Evolutionary conservation across 805 yeast genomes (phyloP).

Genomic region (Candida manassasensis): DNA sequence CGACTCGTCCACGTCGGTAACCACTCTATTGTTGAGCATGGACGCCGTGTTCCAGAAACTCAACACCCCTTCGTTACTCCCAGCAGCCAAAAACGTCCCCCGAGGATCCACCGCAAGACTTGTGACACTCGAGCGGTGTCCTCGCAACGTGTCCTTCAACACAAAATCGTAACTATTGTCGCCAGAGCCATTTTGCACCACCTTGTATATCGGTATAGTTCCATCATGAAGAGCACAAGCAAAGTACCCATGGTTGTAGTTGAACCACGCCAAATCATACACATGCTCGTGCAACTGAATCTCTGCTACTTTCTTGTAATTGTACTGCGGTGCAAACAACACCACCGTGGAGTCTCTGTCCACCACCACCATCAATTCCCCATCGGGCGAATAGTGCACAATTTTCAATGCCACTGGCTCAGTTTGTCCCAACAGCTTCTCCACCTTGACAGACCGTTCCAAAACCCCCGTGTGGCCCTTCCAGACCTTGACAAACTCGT

Average conservation of each 20-base stretch:
- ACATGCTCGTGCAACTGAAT: slow-evolving; percentile 23
- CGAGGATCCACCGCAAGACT: slow-evolving; percentile 46
- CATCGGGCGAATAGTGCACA: slow-evolving; percentile 42
- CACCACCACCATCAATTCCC: slow-evolving; percentile 41
- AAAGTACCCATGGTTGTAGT: slow-evolving; percentile 32
- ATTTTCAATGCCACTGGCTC: slow-evolving; percentile 12
- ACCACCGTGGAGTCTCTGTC: slow-evolving; percentile 35
- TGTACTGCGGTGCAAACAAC: slow-evolving; percentile 28
- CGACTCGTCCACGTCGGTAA: slow-evolving; percentile 41
- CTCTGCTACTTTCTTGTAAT: slow-evolving; percentile 24
- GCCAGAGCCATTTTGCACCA: slow-evolving; percentile 8
- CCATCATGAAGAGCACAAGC: slow-evolving; percentile 47
- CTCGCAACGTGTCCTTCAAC: slow-evolving; percentile 19
- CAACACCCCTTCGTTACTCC: slow-evolving; percentile 54
- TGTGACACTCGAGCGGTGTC: slow-evolving; percentile 50
- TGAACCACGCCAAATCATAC: slow-evolving; percentile 43
- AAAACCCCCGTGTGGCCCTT: slow-evolving; percentile 30
- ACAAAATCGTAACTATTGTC: slow-evolving; percentile 6
- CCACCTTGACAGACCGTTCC: slow-evolving; percentile 27
- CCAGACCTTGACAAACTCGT: slow-evolving; percentile 45
- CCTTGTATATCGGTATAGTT: slow-evolving; percentile 22
- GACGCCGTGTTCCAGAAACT: slow-evolving; percentile 44
- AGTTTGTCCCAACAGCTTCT: slow-evolving; percentile 8
- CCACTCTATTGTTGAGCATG: slow-evolving; percentile 31
- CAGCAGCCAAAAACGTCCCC: slow-evolving; percentile 48